These are phyloP conservation scores for Saturnispora dispora DNA, from an alignment of 805 yeast species.

Conservation along the genomic window DNA sequence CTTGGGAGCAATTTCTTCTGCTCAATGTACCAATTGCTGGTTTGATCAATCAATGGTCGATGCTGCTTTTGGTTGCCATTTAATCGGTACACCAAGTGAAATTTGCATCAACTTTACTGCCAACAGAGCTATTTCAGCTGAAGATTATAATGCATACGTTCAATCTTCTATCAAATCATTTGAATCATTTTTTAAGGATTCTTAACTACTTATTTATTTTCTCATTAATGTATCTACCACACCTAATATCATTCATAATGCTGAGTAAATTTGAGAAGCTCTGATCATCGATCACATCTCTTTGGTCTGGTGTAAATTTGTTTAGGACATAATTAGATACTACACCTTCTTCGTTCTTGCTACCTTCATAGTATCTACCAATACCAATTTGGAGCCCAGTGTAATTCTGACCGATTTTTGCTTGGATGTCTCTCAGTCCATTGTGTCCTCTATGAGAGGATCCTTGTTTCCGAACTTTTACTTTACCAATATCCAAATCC, in stretches of 20 bases:
- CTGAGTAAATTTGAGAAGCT: slow-evolving; percentile 34
- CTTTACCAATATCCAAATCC: slow-evolving; percentile 53
- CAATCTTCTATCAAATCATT: not conserved
- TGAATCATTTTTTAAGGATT: not conserved
- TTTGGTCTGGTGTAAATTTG: slow-evolving; percentile 40
- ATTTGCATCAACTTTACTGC: slow-evolving; percentile 7
- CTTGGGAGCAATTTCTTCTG: slow-evolving; percentile 3
- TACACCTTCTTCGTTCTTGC: slow-evolving; percentile 20
- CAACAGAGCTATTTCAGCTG: slow-evolving; percentile 6
- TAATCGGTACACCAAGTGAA: slow-evolving; percentile 1
- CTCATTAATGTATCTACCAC: slow-evolving; percentile 24
- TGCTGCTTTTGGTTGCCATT: slow-evolving; percentile 10
- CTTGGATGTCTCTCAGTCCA: slow-evolving; percentile 58
- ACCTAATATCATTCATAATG: slow-evolving; percentile 29
- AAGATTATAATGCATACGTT: slow-evolving; percentile 3
- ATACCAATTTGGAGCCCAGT: slow-evolving; percentile 71
- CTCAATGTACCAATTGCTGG: not conserved
- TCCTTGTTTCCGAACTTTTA: slow-evolving; percentile 51
- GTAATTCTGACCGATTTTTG: slow-evolving; percentile 39
- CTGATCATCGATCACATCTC: slow-evolving; percentile 29
- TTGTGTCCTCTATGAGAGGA: slow-evolving; percentile 76
- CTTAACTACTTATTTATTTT: not conserved
- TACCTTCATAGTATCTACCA: slow-evolving; percentile 49
- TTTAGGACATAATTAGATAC: slow-evolving; percentile 60
- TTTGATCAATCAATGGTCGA: slow-evolving; percentile 14